Evolutionary conservation across 2,329 filamentous ascomycete genomes (phyloP), one percentile per base, ranked within the genome.

Genomic region (Plenodomus lindquistii): DNA sequence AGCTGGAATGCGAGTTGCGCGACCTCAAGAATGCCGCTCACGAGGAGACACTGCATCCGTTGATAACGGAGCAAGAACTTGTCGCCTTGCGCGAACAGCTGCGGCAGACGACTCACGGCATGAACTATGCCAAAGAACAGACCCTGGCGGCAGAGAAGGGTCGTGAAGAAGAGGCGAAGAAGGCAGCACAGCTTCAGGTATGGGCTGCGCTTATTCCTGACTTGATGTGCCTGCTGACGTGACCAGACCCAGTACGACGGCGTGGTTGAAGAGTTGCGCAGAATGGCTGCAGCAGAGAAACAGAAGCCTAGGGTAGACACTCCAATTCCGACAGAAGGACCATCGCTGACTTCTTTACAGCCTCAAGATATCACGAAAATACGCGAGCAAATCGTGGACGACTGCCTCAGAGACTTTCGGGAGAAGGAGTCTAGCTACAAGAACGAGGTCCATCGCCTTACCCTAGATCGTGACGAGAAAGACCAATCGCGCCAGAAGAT

Each of bases 1-100:
- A 52, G n/a, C 37, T 67, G 15, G 52, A 68, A 35, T 18, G 21
- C 6, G 55, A 66, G 13, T 27, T 62, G 4, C 21, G 47, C 4
- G 40, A 55, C 7, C 27, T 62, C 27, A 59, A 44, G 20, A 40
- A 41, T 6, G 27, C 27, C 13, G 13, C 41, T 8, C 18, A 27
- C 8, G 27, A 45, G 13, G 34, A 3, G 24, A 51, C 3, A 19
- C 40, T 0, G 41, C 3, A 55, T 9, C 27, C 20, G 17, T 19
- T 29, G 9, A 27, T 50, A n/a, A 40, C 51, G 2, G 51, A 59
- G 34, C 41, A 46, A 38, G 46, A 55, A 8, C 38, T 50, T 3
- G 13, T 13, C 18, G 42, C 42, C 2, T 48, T 70, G 17, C 52
- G 48, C 8, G 31, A 41, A 17, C 48, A 56, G 31, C 21, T 67